Evolutionary conservation across 116 monocot species (phyloP).

Genomic region (Posidonia oceanica): DNA sequence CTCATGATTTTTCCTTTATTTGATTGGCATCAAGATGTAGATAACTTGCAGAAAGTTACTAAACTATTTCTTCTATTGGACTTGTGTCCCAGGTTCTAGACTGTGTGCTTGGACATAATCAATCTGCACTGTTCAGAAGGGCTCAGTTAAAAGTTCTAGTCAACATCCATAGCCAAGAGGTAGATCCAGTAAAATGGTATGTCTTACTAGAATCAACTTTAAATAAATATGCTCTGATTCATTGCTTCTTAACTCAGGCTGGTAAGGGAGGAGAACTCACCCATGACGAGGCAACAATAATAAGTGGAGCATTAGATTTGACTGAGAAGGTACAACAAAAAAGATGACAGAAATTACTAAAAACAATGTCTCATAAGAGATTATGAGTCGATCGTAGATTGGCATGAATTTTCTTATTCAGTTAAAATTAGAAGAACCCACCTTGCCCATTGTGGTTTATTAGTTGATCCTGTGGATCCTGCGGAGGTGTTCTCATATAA

Average conservation of each 20-base stretch:
- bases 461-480: no score
- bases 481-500: no score
- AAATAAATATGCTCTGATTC: neutral
- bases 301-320: constrained; percentile 95
- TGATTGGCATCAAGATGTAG: neutral
- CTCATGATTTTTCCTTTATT: neutral
- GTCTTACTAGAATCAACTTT: neutral
- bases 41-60: no score
- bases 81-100: constrained; percentile 53
- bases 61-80: no score
- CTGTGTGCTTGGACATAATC: constrained; percentile 84
- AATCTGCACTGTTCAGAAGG: constrained; percentile 89
- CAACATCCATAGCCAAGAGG: constrained; percentile 94
- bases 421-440: no score
- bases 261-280: constrained; percentile 98
- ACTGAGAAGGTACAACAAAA: constrained; percentile 72
- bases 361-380: neutral
- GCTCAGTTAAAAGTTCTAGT: constrained; percentile 97
- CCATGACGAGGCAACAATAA: constrained; percentile 98
- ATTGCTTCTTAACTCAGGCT: constrained; percentile 41
- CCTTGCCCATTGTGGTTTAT: no score
- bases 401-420: no score
- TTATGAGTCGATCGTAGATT: no score
- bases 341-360: neutral
- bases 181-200: constrained; percentile 9